phyloP scores from a whole-genome alignment of 1,139 yeast species.

The Candida glucosophila region DNA sequence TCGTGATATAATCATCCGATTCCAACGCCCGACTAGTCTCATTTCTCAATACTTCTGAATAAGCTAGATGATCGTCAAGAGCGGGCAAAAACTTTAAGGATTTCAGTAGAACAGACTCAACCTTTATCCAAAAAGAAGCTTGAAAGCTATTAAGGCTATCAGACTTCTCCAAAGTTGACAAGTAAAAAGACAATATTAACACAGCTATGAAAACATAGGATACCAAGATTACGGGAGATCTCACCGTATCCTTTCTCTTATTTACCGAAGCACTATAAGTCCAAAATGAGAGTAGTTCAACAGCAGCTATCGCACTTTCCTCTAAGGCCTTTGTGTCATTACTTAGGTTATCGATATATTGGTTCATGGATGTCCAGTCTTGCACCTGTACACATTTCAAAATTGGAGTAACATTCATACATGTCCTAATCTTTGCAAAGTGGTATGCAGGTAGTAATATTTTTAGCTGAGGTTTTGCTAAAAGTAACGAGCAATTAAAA shows the following conservation, averaged over 20 bases:
- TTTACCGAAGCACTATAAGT: conserved; percentile 55
- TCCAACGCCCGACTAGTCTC: conserved; percentile 51
- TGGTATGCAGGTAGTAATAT: conserved; percentile 56
- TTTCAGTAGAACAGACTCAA: conserved; percentile 42
- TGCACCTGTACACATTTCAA: conserved; percentile 50
- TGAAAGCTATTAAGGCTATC: conserved; percentile 29
- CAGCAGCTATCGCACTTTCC: conserved; percentile 48
- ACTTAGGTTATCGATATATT: conserved; percentile 31
- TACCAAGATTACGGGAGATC: conserved; percentile 69
- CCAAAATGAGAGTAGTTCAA: conserved; percentile 61
- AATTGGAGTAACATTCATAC: conserved; percentile 50
- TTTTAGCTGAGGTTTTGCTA: conserved; percentile 47
- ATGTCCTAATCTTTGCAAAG: conserved; percentile 55
- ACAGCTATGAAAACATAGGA: conserved; percentile 59
- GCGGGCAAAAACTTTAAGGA: conserved; percentile 45
- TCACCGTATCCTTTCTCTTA: conserved; percentile 50
- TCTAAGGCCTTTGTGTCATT: conserved; percentile 49
- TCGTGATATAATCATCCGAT: too few species aligned
- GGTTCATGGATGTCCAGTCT: conserved; percentile 60
- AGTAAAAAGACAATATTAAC: conserved; percentile 52
- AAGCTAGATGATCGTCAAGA: background rate
- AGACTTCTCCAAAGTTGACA: conserved; percentile 41
- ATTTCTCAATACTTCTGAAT: conserved; percentile 19
- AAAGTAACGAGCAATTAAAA: conserved; percentile 41
- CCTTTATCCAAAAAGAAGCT: conserved; percentile 41